Base-by-base conservation (phyloP, 1,284 basidiomycete genomes). In the Lentinus polychrous region DNA sequence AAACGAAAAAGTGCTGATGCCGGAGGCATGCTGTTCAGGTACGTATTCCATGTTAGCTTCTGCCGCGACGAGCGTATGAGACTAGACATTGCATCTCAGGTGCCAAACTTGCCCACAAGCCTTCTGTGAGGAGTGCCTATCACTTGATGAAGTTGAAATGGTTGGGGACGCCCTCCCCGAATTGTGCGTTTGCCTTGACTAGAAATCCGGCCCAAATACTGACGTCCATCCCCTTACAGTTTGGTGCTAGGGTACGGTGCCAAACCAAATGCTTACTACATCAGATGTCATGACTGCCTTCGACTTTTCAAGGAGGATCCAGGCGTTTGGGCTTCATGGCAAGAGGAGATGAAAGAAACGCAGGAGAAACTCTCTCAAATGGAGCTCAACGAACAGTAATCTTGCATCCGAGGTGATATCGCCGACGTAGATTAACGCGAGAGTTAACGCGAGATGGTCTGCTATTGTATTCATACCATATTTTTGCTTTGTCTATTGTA, bases 91-190 rank as follows among this genome's bases (percentile, higher is more conserved):
- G n/a, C n/a, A n/a, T n/a, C 24, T 7, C 43, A 79, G 78, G 50
- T 81, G 80, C 50, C 75, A 74, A 46, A 81, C 78, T 0, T 81
- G 79, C 56, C 71, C 75, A 12, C 64, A 71, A 48, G 75, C 81
- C 1, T 78, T 73, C 51, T 83, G 80, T 60, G 78, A 81, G 50
- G 80, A 82, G 54, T 82, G 80, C 57, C 52, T 82, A 32, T 71
- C 75, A 2, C 55, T 61, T 6, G 74, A 70, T 10, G 71, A 76
- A 5, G 64, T 78, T 31, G 70, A 73, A 22, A 67, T 72, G 10
- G 60, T 82, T 31, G 79, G 79, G 2, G 76, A 79, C 3, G 60
- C 62, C 2, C 54, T 82, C 11, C 79, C 80, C 8, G 78, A 81
- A 60, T 76, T 80, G 77, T 78, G 54, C 46, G 74, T 70, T 23